A percentile compares a stretch with the other conserved stretches of the same genome.
Conservation (phyloP, 495 filamentous ascomycete species). For the Penicillium cataractarum region DNA sequence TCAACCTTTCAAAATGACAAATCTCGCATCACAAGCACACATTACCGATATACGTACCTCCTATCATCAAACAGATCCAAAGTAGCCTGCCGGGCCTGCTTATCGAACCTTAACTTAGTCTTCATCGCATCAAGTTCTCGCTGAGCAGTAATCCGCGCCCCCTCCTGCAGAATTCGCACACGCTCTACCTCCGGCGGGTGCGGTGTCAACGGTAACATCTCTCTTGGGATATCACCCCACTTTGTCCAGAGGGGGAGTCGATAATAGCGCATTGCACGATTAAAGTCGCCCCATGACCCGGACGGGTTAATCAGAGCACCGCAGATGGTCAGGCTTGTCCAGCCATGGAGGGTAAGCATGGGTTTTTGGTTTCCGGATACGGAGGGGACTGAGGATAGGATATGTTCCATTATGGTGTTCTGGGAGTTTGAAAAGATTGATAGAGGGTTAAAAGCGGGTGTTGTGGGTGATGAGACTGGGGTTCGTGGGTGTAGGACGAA, state of each 20-base stretch:
- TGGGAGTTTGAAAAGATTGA: neutral
- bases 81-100: neutral
- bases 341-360: neutral
- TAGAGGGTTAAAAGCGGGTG: neutral
- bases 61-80: neutral
- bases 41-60: neutral
- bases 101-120: neutral
- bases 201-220: neutral
- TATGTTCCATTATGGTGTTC: neutral
- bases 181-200: neutral
- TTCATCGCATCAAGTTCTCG: neutral
- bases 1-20: neutral
- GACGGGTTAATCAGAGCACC: neutral
- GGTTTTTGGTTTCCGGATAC: constrained; percentile 1
- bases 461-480: neutral
- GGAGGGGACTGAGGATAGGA: neutral
- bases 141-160: neutral
- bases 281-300: neutral
- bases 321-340: neutral
- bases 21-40: neutral
- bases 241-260: neutral
- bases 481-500: neutral
- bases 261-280: neutral
- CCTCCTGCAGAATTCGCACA: neutral
- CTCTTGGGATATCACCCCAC: neutral